These are phyloP conservation scores for Blastocystis sp. DNA, from an alignment of 352 stramenopile genomes.

Conservation along the genomic window DNA sequence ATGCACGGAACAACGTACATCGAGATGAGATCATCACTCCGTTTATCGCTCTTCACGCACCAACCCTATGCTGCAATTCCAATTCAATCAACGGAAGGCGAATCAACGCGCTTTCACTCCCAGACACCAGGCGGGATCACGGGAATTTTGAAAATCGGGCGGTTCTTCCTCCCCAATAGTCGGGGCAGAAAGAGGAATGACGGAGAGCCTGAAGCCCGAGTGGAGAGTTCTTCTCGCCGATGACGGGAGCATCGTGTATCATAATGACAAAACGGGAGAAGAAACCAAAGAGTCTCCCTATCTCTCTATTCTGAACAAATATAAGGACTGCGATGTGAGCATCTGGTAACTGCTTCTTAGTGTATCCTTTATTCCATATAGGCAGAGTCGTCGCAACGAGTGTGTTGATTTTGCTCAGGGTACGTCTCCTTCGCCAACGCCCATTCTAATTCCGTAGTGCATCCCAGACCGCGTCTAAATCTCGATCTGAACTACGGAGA, in stretches of 20 bases:
- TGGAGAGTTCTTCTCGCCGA: slow-evolving; percentile 52
- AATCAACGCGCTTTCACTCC: no score
- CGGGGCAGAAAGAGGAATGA: slow-evolving; percentile 1
- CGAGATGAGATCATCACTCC: no score
- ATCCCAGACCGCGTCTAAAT: slow-evolving; percentile 55
- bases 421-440: background rate
- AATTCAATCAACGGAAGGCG: no score
- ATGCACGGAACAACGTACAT: no score
- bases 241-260: slow-evolving; percentile 53
- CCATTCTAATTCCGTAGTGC: slow-evolving; percentile 47
- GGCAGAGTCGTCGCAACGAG: slow-evolving; percentile 51
- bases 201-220: slow-evolving; percentile 53
- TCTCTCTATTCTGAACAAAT: slow-evolving; percentile 61
- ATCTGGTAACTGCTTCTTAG: slow-evolving; percentile 28
- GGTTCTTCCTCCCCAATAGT: background rate
- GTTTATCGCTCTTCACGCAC: no score
- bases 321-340: slow-evolving; percentile 38
- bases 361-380: background rate
- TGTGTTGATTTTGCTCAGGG: slow-evolving; percentile 55
- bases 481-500: slow-evolving; percentile 69
- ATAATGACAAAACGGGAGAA: slow-evolving; percentile 69
- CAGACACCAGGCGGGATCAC: background rate
- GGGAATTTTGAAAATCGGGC: background rate
- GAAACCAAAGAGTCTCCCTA: slow-evolving; percentile 64
- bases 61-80: no score